These are phyloP conservation scores for Rubroshorea leprosula DNA, from an alignment of 345 rosid genomes.

Conservation along the genomic window DNA sequence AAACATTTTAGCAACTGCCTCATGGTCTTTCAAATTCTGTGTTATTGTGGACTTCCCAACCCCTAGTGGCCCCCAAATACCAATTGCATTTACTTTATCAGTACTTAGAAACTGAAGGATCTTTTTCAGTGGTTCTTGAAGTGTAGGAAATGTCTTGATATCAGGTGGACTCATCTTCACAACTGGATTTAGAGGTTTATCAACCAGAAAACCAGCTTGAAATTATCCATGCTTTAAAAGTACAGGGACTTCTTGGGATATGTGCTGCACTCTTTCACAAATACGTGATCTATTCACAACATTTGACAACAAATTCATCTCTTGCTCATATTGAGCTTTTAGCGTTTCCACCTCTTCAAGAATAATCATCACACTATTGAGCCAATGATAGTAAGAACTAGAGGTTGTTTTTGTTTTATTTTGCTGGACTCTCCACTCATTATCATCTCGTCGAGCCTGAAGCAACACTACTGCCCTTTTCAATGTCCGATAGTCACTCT, in stretches of 20 bases:
- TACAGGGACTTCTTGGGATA: background rate
- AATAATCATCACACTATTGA: background rate
- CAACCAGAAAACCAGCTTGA: background rate
- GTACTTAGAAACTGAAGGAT: conserved; percentile 14
- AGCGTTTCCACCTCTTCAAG: background rate
- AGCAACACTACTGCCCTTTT: background rate
- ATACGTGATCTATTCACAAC: conserved; percentile 6
- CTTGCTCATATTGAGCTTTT: background rate
- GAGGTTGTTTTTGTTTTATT: conserved; percentile 12
- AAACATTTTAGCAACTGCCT: background rate
- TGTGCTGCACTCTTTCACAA: conserved; percentile 1
- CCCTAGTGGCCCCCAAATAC: conserved; percentile 29
- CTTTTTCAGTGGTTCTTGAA: conserved; percentile 13
- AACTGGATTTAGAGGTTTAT: background rate
- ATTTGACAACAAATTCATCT: background rate
- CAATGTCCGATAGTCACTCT: conserved; percentile 2
- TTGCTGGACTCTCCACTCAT: conserved; percentile 9
- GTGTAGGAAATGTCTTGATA: conserved; percentile 14
- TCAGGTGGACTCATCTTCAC: conserved; percentile 16
- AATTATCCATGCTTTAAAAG: background rate
- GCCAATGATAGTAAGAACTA: conserved; percentile 8
- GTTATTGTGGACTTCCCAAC: conserved; percentile 32
- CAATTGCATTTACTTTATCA: conserved; percentile 16
- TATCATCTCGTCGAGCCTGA: conserved; percentile 11
- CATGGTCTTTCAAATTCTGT: conserved; percentile 18